Evolutionary conservation across 1,139 yeast species (phyloP).

Genomic region (Diutina neorugosa): DNA sequence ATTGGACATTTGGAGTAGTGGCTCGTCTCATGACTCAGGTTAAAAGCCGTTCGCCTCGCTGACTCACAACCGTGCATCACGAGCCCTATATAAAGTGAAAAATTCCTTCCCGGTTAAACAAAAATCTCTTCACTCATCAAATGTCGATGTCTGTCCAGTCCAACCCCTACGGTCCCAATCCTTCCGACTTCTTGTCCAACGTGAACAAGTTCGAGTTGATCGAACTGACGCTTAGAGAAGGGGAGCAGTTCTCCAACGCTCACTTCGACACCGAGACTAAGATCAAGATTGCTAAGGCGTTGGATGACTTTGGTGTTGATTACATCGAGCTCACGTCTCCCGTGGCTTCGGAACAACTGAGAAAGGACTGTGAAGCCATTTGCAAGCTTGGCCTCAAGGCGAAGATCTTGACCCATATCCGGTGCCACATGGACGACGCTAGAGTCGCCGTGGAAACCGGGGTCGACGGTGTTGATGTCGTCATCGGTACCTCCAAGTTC

Average conservation of each 20-base stretch:
- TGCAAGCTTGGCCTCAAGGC: slow-evolving; percentile 45
- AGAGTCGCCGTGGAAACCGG: slow-evolving; percentile 48
- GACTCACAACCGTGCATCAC: slow-evolving; percentile 2
- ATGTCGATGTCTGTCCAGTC: slow-evolving; percentile 4
- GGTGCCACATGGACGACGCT: slow-evolving; percentile 53
- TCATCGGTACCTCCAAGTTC: slow-evolving; percentile 46
- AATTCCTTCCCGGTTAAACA: background rate
- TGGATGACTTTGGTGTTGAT: slow-evolving; percentile 49
- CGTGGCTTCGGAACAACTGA: slow-evolving; percentile 44
- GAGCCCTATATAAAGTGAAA: background rate
- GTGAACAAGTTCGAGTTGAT: slow-evolving; percentile 40
- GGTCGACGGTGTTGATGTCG: slow-evolving; percentile 49
- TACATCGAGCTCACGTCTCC: slow-evolving; percentile 49
- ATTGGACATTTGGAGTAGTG: too few species aligned
- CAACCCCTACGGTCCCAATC: slow-evolving; percentile 49
- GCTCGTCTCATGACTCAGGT: too few species aligned
- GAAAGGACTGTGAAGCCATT: slow-evolving; percentile 44
- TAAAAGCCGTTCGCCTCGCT: background rate
- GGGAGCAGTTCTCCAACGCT: slow-evolving; percentile 51
- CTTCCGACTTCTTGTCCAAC: slow-evolving; percentile 44
- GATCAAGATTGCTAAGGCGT: slow-evolving; percentile 43
- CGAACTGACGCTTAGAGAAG: slow-evolving; percentile 47
- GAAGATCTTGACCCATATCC: slow-evolving; percentile 43
- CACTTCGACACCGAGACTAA: slow-evolving; percentile 43
- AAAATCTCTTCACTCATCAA: background rate